phyloP scores from a whole-genome alignment of 495 filamentous ascomycete species.

The Terfezia boudieri region DNA sequence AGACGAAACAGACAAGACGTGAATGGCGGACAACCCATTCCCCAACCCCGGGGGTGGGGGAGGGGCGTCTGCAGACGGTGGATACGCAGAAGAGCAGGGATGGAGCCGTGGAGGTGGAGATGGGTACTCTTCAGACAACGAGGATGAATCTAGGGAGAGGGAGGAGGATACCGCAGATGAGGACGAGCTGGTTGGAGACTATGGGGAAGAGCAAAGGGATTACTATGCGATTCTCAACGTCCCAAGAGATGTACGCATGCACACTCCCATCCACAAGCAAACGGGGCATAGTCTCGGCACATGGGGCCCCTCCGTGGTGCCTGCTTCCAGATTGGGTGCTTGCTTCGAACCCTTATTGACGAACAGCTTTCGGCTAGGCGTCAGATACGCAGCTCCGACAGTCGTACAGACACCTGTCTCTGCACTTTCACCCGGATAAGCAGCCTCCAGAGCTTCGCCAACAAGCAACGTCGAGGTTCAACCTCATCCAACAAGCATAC shows the following conservation, averaged over 20 bases:
- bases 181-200: too few relatives aligned
- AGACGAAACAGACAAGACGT: too few relatives aligned
- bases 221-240: slow-evolving; percentile 14
- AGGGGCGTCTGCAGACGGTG: too few relatives aligned
- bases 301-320: background rate
- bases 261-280: background rate
- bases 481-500: slow-evolving; percentile 29
- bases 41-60: too few relatives aligned
- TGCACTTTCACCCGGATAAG: slow-evolving; percentile 38
- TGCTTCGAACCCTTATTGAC: too few relatives aligned
- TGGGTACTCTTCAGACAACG: too few relatives aligned
- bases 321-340: too few relatives aligned
- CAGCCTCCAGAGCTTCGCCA: slow-evolving; percentile 28
- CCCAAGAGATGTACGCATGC: slow-evolving; percentile 7
- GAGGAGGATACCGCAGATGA: too few relatives aligned
- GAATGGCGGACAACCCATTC: too few relatives aligned
- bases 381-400: slow-evolving; percentile 29
- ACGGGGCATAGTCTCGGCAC: background rate
- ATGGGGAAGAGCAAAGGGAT: background rate
- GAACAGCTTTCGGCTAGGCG: slow-evolving; percentile 8
- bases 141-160: too few relatives aligned
- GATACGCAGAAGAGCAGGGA: too few relatives aligned
- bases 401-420: slow-evolving; percentile 30
- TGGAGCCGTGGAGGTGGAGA: too few relatives aligned
- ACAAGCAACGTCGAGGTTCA: slow-evolving; percentile 28